phyloP scores from a whole-genome alignment of 306 rosid genomes.

The barrel medic (Medicago truncatula) region DNA sequence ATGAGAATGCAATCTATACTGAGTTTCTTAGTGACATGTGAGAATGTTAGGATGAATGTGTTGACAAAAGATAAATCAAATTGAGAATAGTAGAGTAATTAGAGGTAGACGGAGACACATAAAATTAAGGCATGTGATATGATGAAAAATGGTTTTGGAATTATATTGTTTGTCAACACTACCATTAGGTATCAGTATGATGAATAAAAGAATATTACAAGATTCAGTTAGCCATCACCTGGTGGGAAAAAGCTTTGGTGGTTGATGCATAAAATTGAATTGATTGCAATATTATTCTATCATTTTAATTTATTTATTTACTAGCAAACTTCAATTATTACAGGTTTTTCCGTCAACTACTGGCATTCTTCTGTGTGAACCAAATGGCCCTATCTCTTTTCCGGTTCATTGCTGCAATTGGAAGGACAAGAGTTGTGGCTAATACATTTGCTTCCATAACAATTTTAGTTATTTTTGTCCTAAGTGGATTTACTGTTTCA shows the following conservation, averaged over 20 bases:
- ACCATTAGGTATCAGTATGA: no score
- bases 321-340: neutral
- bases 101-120: no score
- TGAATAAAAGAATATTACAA: no score
- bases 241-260: neutral
- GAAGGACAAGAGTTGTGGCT: slow-evolving; percentile 74
- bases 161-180: no score
- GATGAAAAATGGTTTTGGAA: no score
- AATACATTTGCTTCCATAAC: slow-evolving; percentile 65
- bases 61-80: neutral
- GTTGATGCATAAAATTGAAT: neutral
- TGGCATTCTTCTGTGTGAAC: slow-evolving; percentile 80
- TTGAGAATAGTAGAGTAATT: no score
- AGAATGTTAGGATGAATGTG: neutral
- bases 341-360: slow-evolving; percentile 79
- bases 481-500: slow-evolving; percentile 84
- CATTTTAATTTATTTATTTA: neutral
- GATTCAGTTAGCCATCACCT: no score
- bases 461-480: slow-evolving; percentile 63
- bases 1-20: slow-evolving; percentile 25
- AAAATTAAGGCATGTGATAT: no score
- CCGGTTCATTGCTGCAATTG: slow-evolving; percentile 83
- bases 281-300: neutral
- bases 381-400: slow-evolving; percentile 84
- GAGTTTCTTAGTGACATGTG: neutral